Percentiles rank a stretch among this genome's conserved stretches.
phyloP scores from a whole-genome alignment of 73 alveolate species.

The Blepharisma japonicum region DNA sequence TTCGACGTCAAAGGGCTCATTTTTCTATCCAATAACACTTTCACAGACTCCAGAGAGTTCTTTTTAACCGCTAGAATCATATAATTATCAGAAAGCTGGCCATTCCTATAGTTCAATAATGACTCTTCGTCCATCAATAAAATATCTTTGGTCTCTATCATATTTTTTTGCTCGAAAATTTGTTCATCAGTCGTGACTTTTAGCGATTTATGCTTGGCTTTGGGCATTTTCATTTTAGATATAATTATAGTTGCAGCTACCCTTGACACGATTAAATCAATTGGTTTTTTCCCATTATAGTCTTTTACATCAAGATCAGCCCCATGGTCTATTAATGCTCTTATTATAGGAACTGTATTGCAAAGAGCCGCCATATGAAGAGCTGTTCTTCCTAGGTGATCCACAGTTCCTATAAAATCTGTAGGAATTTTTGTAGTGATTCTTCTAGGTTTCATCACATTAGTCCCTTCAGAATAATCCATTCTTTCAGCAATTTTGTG shows the following conservation, averaged over 20 bases:
- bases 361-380: conserved; percentile 50
- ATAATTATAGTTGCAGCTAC: background rate
- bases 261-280: conserved; percentile 36
- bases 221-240: background rate
- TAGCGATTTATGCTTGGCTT: background rate
- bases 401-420: conserved; percentile 43
- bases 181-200: background rate
- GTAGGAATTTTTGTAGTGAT: background rate
- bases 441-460: background rate
- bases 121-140: background rate
- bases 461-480: background rate
- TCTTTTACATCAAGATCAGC: conserved; percentile 53
- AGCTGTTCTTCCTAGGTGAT: conserved; percentile 61
- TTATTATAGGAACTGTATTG: conserved; percentile 39
- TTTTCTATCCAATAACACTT: background rate
- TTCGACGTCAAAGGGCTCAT: background rate
- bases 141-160: background rate
- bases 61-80: conserved; percentile 9
- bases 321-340: conserved; percentile 38
- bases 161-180: background rate
- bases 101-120: background rate
- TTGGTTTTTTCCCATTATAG: conserved; percentile 41
- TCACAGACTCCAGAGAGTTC: background rate
- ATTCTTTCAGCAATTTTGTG: background rate
- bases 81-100: background rate